Conservation (phyloP, 805 yeast species). For the Lipomyces mesembrius region DNA sequence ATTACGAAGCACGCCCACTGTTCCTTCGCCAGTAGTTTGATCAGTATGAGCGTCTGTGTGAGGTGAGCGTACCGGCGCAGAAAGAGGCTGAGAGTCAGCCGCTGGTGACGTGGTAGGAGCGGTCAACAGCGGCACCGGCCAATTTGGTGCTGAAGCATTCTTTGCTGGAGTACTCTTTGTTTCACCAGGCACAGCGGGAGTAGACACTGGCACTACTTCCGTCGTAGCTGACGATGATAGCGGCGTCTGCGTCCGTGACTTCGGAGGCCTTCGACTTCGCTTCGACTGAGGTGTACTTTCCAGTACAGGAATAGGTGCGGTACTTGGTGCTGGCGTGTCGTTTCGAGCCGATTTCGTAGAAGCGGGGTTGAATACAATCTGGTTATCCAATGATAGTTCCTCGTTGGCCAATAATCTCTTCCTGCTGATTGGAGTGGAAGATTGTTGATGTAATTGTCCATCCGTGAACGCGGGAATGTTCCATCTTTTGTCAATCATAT, state of each 20-base stretch:
- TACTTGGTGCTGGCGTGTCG: too few relatives aligned
- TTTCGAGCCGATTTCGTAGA: background rate
- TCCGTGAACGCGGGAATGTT: background rate
- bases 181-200: background rate
- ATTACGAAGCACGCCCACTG: background rate
- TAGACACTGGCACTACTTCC: background rate
- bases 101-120: too few relatives aligned
- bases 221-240: background rate
- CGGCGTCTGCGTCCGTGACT: background rate
- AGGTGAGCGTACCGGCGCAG: background rate
- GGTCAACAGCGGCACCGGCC: background rate
- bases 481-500: slow-evolving; percentile 1
- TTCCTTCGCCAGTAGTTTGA: background rate
- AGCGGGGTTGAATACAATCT: background rate
- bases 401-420: slow-evolving; percentile 1
- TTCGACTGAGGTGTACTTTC: background rate
- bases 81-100: too few relatives aligned
- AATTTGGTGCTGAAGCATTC: background rate
- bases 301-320: background rate
- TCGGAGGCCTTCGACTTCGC: background rate
- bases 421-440: background rate
- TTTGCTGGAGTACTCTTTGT: background rate
- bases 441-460: background rate
- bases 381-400: background rate
- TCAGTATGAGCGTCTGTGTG: background rate